Evolutionary conservation across 1,284 basidiomycete genomes (phyloP).

Genomic region (Boletus hoseneyae): DNA sequence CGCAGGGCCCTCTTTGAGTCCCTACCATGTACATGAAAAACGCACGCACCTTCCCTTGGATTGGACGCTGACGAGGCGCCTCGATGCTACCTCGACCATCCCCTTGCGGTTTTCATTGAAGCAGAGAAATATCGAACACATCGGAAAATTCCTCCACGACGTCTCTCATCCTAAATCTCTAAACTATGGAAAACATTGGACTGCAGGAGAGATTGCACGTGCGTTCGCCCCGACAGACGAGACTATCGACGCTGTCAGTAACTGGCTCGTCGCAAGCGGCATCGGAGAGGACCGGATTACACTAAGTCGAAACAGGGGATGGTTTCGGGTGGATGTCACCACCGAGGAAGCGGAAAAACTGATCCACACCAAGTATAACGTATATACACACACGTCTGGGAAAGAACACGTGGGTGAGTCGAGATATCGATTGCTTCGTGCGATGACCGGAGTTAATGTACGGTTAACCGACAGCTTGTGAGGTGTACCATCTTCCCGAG

Average conservation of each 20-base stretch:
- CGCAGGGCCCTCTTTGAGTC: slow-evolving; percentile 5
- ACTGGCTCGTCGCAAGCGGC: slow-evolving; percentile 38
- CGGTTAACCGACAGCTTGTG: too few relatives aligned
- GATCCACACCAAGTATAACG: slow-evolving; percentile 41
- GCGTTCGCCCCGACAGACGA: slow-evolving; percentile 40
- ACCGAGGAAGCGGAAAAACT: slow-evolving; percentile 36
- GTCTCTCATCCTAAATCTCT: slow-evolving; percentile 42
- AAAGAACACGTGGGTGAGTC: slow-evolving; percentile 28
- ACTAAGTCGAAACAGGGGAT: slow-evolving; percentile 31
- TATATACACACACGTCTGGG: slow-evolving; percentile 25
- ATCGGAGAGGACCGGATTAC: slow-evolving; percentile 22
- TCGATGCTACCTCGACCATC: slow-evolving; percentile 26
- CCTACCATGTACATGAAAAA: slow-evolving; percentile 32
- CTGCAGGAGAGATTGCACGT: slow-evolving; percentile 33
- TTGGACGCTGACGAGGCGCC: slow-evolving; percentile 32
- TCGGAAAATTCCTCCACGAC: slow-evolving; percentile 29
- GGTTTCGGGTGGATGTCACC: slow-evolving; percentile 39
- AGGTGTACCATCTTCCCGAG: too few relatives aligned
- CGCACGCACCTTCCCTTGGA: slow-evolving; percentile 30
- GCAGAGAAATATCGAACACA: slow-evolving; percentile 38
- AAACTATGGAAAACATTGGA: slow-evolving; percentile 45
- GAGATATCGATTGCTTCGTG: background rate
- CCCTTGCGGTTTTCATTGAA: slow-evolving; percentile 41
- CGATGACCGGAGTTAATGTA: too few relatives aligned
- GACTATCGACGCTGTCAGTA: slow-evolving; percentile 35